phyloP scores from a whole-genome alignment of 805 yeast genomes.

The Ogataea chonburiensis region DNA sequence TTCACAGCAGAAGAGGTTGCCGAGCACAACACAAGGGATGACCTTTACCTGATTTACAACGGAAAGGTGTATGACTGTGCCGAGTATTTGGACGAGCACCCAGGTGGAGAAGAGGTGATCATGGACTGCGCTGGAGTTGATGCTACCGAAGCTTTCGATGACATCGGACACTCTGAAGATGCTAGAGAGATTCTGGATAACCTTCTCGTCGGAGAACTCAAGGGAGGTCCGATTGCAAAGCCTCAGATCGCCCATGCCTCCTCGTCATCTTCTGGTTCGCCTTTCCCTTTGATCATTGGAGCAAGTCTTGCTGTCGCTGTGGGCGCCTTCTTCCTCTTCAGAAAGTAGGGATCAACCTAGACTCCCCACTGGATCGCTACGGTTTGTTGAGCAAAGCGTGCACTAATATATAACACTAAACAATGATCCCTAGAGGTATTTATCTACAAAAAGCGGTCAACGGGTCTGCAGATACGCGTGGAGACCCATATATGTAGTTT shows the following conservation, averaged over 20 bases:
- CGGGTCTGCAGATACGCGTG: too few relatives aligned
- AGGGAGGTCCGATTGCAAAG: slow-evolving; percentile 58
- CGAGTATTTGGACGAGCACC: slow-evolving; percentile 72
- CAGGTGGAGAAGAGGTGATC: slow-evolving; percentile 70
- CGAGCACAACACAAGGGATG: slow-evolving; percentile 69
- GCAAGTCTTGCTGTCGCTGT: slow-evolving; percentile 40
- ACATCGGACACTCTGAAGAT: slow-evolving; percentile 97
- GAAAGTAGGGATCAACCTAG: slow-evolving; percentile 12
- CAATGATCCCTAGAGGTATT: not conserved
- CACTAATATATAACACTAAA: slow-evolving; percentile 1
- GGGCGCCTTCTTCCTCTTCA: slow-evolving; percentile 40
- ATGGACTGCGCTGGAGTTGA: slow-evolving; percentile 77
- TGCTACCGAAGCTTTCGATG: slow-evolving; percentile 72
- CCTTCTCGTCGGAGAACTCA: slow-evolving; percentile 75
- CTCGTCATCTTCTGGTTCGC: slow-evolving; percentile 14
- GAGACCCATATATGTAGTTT: too few relatives aligned
- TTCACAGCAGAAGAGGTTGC: slow-evolving; percentile 68
- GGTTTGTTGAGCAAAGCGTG: slow-evolving; percentile 10
- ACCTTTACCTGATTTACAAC: slow-evolving; percentile 81
- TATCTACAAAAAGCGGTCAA: too few relatives aligned
- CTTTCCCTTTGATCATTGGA: slow-evolving; percentile 33
- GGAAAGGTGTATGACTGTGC: slow-evolving; percentile 79
- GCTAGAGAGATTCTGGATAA: slow-evolving; percentile 76
- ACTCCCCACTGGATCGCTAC: not conserved
- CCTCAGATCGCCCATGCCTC: slow-evolving; percentile 24